Conservation (phyloP, 352 stramenopile genomes). For the Pythium sp. region DNA sequence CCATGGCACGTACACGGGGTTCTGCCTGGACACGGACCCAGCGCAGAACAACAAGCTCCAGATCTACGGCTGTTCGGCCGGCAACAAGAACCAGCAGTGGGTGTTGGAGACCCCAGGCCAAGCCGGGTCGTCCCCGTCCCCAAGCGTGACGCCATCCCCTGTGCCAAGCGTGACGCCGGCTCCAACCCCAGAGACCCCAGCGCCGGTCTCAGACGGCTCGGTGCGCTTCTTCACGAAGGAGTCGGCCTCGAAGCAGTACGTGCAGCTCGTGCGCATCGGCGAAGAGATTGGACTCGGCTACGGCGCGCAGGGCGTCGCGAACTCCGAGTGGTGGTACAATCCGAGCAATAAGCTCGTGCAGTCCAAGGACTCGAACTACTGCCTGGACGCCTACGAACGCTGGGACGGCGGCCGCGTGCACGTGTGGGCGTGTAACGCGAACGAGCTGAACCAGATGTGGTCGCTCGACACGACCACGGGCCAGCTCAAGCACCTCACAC, state of each 20-base stretch:
- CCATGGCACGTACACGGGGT: slow-evolving; percentile 39
- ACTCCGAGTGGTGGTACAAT: slow-evolving; percentile 46
- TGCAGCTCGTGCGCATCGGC: slow-evolving; percentile 33
- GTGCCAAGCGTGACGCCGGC: slow-evolving; percentile 5
- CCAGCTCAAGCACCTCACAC: slow-evolving; percentile 41
- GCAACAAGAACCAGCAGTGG: slow-evolving; percentile 65
- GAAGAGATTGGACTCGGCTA: slow-evolving; percentile 27
- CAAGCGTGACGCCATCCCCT: slow-evolving; percentile 14
- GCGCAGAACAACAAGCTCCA: slow-evolving; percentile 50
- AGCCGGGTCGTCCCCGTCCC: slow-evolving; percentile 12
- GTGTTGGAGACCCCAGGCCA: slow-evolving; percentile 11
- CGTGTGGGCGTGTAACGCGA: slow-evolving; percentile 31
- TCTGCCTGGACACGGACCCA: slow-evolving; percentile 58
- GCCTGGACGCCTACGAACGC: slow-evolving; percentile 59
- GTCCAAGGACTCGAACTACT: slow-evolving; percentile 43
- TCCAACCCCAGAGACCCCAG: slow-evolving; percentile 15
- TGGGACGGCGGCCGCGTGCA: slow-evolving; percentile 51
- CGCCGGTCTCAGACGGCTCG: slow-evolving; percentile 23
- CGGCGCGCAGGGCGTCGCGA: slow-evolving; percentile 18
- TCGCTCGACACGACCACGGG: slow-evolving; percentile 31
- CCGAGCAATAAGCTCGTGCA: slow-evolving; percentile 34
- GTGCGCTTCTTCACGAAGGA: slow-evolving; percentile 43
- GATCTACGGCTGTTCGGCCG: slow-evolving; percentile 48
- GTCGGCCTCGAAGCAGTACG: slow-evolving; percentile 29
- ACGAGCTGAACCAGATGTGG: slow-evolving; percentile 50